Base-by-base conservation (phyloP, 2,329 filamentous ascomycete genomes). In the Colletotrichum orchidophilum region DNA sequence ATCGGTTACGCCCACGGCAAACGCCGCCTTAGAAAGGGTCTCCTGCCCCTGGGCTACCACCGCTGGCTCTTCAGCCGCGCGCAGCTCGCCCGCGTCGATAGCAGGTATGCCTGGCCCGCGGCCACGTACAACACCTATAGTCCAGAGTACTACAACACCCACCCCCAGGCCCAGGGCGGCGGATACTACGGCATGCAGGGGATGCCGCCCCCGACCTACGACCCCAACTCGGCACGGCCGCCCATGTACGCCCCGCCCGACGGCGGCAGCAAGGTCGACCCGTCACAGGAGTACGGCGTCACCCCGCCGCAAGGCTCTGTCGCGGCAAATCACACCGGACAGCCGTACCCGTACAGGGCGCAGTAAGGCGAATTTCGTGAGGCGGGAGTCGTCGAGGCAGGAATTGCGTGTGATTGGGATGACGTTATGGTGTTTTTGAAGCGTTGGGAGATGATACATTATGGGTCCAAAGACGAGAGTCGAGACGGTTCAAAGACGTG, bases 1-100 rank as follows among this genome's bases (percentile, higher is more conserved):
- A 85, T 89, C 70, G 93, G 92, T 72, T 92, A 93, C 79, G 81
- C 88, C 57, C 94, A 96, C 81, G 94, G 93, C 55, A 89, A 89
- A 78, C 82, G 82, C 55, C 87, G 94, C 57, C 84, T 95, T 74
- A 85, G 83, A 72, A 91, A 90, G 79, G 93, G 93, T 1, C 83
- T 90, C 46, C 83, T 85, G 21, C 91, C 93, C 18, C 81, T 95
- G 42, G 81, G 81, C 73, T 96, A 96, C 78, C 93, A 96, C 81
- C 84, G 91, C 87, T 90, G 85, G 80, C 83, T 90, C 62, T 84
- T 90, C 72, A 83, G 83, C 72, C 83, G 83, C 73, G 76, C 80
- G 61, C 80, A 84, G 63, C 83, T 84, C 69, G 83, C 84, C 53
- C 81, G 80, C 46, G 82, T 85, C 77, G 86, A 88, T 74, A 86